Evolutionary conservation across 345 rosid genomes (phyloP).

Genomic region (Pistacia vera): DNA sequence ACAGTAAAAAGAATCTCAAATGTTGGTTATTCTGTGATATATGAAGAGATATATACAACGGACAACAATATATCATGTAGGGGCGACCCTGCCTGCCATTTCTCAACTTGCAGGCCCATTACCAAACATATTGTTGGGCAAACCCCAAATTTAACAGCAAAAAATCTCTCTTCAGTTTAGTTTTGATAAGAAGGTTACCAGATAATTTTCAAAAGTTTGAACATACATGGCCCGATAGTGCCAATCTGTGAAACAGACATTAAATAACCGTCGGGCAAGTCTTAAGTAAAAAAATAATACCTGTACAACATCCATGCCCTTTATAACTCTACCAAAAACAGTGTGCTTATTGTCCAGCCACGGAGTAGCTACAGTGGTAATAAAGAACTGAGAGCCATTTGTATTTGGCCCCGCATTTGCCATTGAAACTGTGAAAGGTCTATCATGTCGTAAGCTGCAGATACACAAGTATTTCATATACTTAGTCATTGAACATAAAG

Average conservation of each 20-base stretch:
- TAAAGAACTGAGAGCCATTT: slow-evolving; percentile 92
- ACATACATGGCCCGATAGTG: background rate
- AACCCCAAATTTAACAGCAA: background rate
- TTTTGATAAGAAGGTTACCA: background rate
- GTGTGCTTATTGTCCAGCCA: slow-evolving; percentile 99
- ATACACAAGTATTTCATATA: slow-evolving; percentile 17
- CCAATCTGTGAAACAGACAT: background rate
- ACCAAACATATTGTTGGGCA: background rate
- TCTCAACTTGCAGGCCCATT: background rate
- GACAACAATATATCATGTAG: background rate
- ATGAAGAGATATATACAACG: background rate
- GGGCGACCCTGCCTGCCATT: background rate
- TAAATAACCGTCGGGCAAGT: background rate
- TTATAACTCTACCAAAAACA: slow-evolving; percentile 87
- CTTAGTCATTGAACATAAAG: slow-evolving; percentile 4
- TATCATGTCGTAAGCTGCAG: slow-evolving; percentile 87
- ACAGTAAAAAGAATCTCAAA: slow-evolving; percentile 4
- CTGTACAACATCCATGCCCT: slow-evolving; percentile 99
- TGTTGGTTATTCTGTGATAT: background rate
- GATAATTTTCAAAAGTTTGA: background rate
- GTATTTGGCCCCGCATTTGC: slow-evolving; percentile 94
- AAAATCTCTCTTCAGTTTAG: background rate
- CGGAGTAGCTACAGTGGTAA: slow-evolving; percentile 96
- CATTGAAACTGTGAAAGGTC: slow-evolving; percentile 95
- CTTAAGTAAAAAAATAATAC: slow-evolving; percentile 35